Conservation (phyloP, 1,139 yeast species). For the Scheffersomyces titani region DNA sequence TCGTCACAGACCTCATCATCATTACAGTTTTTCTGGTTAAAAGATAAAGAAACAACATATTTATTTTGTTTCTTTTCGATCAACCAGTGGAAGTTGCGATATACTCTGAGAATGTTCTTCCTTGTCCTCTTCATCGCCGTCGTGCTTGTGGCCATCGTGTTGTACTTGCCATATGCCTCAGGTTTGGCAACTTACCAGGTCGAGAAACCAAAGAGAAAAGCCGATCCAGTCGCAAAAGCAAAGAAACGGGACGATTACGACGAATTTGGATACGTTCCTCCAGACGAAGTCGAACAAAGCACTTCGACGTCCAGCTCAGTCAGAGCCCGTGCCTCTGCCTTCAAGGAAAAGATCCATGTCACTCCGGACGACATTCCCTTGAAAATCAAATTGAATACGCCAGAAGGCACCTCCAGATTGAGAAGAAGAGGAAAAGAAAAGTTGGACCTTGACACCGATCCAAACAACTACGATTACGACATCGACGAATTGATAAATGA, state of each 20-base stretch:
- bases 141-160: slow-evolving; percentile 29
- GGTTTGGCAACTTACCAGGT: slow-evolving; percentile 37
- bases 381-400: slow-evolving; percentile 21
- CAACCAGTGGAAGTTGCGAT: background rate
- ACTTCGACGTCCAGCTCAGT: slow-evolving; percentile 11
- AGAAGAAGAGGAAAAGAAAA: slow-evolving; percentile 14
- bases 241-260: slow-evolving; percentile 5
- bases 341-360: slow-evolving; percentile 33
- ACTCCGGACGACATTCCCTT: slow-evolving; percentile 44
- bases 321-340: slow-evolving; percentile 26
- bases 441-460: slow-evolving; percentile 24
- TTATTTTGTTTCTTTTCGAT: slow-evolving; percentile 7
- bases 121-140: slow-evolving; percentile 23
- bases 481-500: slow-evolving; percentile 48
- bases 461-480: slow-evolving; percentile 49
- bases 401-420: slow-evolving; percentile 5
- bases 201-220: slow-evolving; percentile 13
- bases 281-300: slow-evolving; percentile 29
- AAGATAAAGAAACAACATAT: background rate
- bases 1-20: slow-evolving; percentile 7
- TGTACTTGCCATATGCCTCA: slow-evolving; percentile 40
- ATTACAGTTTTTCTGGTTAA: slow-evolving; percentile 7
- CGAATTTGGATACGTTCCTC: slow-evolving; percentile 39
- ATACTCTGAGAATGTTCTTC: slow-evolving; percentile 27
- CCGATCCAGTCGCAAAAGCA: slow-evolving; percentile 6